Evolutionary conservation across 805 yeast genomes (phyloP), one percentile per base, ranked within the genome.

Genomic region (Pichia thaimueangensis): DNA sequence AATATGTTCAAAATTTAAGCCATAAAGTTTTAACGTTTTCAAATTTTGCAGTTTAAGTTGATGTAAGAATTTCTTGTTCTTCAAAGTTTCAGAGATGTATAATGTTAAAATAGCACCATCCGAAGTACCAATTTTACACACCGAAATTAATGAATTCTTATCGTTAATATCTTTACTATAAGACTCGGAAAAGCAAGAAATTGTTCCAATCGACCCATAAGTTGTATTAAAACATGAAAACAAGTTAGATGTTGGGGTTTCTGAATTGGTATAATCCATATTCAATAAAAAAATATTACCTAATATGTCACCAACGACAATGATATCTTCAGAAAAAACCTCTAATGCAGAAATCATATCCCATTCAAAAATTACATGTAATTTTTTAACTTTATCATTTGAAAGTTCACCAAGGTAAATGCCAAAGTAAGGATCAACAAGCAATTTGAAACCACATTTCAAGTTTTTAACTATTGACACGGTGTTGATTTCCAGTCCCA

Each of bases 391-490:
- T 3, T 23, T 35, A 12, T 16, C 37, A 15, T 35, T 28, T 31
- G 45, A 48, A 9, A 53, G 21, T 12, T 30, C 41, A 3, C 48
- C 15, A 11, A 37, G 28, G 29, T 47, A 45, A 5, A 56, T 13
- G 1, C 62, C 60, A n/a, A 38, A 33, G 34, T 52, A 55, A 3
- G 57, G 40, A 37, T 56, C 59, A 1, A 49, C 52, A 11, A 52
- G 39, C 4, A 57, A 11, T 5, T 46, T 13, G 10, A 45, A 44
- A 7, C 33, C 19, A 4, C 34, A 33, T 0, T 38, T 31, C 11
- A 38, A 10, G 13, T 20, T 8, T 33, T 16, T 31, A n/a, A 28
- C 23, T 11, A 32, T 20, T 3, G 34, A 22, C 6, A 24, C n/a
- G 4, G 28, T 29, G 4, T 24, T 7, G 6, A 41, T 24, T 8